Percentiles rank a stretch among this genome's conserved stretches.
Evolutionary conservation across 805 yeast species (phyloP).

Genomic region (Suhomyces emberorum): DNA sequence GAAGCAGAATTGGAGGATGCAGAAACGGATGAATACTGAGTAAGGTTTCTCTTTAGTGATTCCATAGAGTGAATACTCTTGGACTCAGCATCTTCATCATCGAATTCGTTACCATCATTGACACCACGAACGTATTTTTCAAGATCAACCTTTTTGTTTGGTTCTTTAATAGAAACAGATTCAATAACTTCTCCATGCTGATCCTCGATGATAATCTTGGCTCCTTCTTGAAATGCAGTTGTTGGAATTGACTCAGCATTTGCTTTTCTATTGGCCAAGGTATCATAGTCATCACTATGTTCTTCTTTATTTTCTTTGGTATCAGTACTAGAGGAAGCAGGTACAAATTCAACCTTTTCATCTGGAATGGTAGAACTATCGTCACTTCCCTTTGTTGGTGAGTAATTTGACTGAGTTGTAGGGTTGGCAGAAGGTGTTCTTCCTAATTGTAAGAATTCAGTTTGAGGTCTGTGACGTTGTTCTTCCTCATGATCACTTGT

Average conservation of each 20-base stretch:
- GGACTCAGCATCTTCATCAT: background rate
- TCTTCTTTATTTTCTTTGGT: background rate
- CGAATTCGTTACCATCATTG: background rate
- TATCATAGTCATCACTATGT: background rate
- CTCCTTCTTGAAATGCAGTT: conserved; percentile 60
- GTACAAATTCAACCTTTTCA: background rate
- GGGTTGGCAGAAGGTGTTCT: conserved; percentile 17
- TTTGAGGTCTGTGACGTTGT: conserved; percentile 35
- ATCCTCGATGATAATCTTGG: conserved; percentile 72
- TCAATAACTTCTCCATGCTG: conserved; percentile 77
- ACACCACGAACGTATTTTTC: no score
- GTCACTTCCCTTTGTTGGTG: conserved; percentile 7
- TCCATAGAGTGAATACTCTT: conserved; percentile 37
- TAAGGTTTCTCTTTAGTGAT: conserved; percentile 36
- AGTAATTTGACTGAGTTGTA: conserved; percentile 4
- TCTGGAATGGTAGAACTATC: conserved; percentile 3
- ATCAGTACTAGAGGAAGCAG: background rate
- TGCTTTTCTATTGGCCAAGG: conserved; percentile 6
- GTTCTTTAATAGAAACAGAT: conserved; percentile 19
- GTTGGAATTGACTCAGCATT: conserved; percentile 20
- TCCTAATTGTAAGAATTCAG: conserved; percentile 42
- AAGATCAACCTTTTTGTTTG: no score
- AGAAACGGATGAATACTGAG: conserved; percentile 32
- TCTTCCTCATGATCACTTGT: conserved; percentile 16
- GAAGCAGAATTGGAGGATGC: conserved; percentile 6